A percentile compares a stretch with the other conserved stretches of the same genome.
Conservation (phyloP, 805 yeast genomes). For the Limtongozyma cylindracea region DNA sequence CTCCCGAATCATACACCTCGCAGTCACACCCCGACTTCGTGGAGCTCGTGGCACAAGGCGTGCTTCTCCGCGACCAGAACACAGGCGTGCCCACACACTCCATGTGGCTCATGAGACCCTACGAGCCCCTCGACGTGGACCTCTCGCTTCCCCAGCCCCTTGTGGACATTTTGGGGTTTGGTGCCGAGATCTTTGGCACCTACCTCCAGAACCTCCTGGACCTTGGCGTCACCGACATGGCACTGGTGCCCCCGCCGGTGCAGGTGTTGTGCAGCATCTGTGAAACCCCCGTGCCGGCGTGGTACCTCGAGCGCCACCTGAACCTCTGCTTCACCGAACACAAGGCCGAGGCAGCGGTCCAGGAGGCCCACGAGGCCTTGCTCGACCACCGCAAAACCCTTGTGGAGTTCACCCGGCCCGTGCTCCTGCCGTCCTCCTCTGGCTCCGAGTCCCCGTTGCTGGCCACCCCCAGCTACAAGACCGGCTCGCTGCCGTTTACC, state of each 20-base stretch:
- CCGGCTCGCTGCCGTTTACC: constrained; percentile 5
- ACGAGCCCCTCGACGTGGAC: constrained; percentile 32
- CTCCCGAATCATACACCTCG: too few species aligned
- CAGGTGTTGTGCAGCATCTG: constrained; percentile 77
- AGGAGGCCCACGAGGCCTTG: constrained; percentile 47
- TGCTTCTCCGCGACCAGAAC: constrained; percentile 39
- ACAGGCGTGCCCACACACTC: constrained; percentile 47
- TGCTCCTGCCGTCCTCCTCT: constrained; percentile 6
- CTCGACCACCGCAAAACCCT: constrained; percentile 42
- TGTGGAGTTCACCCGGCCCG: constrained; percentile 8
- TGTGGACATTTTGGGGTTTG: constrained; percentile 66
- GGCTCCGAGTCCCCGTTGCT: constrained; percentile 14
- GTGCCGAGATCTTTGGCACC: constrained; percentile 59
- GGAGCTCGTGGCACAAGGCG: constrained; percentile 86
- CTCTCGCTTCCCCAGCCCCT: constrained; percentile 47
- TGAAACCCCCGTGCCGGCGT: constrained; percentile 72
- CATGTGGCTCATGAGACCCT: constrained; percentile 83
- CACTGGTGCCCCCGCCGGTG: constrained; percentile 52
- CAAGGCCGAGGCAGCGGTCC: constrained; percentile 53
- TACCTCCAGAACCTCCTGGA: constrained; percentile 44
- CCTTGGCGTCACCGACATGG: constrained; percentile 34
- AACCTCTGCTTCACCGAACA: constrained; percentile 75
- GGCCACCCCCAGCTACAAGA: constrained; percentile 1
- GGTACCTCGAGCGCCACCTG: constrained; percentile 91
- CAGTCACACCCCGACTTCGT: constrained; percentile 32